These are phyloP conservation scores for Cyberlindnera petersonii DNA, from an alignment of 805 yeast genomes.

Conservation along the genomic window DNA sequence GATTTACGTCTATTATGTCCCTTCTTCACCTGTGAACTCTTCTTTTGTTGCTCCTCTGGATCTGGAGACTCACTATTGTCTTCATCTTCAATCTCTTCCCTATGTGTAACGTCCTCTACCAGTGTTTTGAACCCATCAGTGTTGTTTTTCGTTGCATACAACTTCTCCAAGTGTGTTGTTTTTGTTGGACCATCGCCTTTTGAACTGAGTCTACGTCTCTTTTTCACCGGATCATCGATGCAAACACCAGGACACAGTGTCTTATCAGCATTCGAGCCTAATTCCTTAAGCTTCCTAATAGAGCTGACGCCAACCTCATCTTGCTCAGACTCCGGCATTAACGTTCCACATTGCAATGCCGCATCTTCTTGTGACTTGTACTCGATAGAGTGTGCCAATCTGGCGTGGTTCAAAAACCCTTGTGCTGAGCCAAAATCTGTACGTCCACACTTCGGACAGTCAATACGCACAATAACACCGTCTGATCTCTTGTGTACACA, in stretches of 20 bases:
- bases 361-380: slow-evolving; percentile 73
- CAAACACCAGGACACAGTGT: slow-evolving; percentile 30
- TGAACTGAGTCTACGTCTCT: slow-evolving; percentile 16
- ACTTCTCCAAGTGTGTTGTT: slow-evolving; percentile 16
- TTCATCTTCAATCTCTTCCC: slow-evolving; percentile 17
- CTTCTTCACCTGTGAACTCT: slow-evolving; percentile 13
- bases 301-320: slow-evolving; percentile 46
- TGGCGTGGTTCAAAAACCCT: slow-evolving; percentile 73
- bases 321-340: slow-evolving; percentile 51
- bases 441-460: slow-evolving; percentile 64
- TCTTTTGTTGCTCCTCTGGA: slow-evolving; percentile 9
- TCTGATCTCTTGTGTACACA: slow-evolving; percentile 67
- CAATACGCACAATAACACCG: slow-evolving; percentile 63
- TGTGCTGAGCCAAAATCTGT: slow-evolving; percentile 75
- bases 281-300: slow-evolving; percentile 32
- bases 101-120: slow-evolving; percentile 24
- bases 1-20: slow-evolving; percentile 27
- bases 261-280: slow-evolving; percentile 39
- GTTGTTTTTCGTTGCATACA: slow-evolving; percentile 8
- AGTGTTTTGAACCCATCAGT: slow-evolving; percentile 5
- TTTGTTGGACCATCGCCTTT: slow-evolving; percentile 1
- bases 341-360: slow-evolving; percentile 61
- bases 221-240: slow-evolving; percentile 18
- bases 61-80: slow-evolving; percentile 9
- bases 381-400: slow-evolving; percentile 70